Evolutionary conservation across 345 rosid species (phyloP).

Genomic region (Atalantia buxifolia): DNA sequence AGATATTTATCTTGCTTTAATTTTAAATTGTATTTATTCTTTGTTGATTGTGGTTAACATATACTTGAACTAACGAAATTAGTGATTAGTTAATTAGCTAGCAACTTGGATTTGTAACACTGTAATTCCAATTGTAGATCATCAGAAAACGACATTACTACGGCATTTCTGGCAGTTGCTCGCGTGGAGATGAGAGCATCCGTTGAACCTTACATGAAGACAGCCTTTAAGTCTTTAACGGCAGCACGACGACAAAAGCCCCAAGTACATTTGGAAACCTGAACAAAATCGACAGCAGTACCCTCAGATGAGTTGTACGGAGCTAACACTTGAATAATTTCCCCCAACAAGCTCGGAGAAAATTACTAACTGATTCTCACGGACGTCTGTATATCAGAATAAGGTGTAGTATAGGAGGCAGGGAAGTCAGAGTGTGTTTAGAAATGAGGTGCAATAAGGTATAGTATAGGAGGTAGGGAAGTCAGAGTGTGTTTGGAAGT

Average conservation of each 20-base stretch:
- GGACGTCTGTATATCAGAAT: constrained; percentile 56
- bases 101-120: too few species aligned
- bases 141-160: too few species aligned
- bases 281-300: background rate
- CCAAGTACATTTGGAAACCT: constrained; percentile 79
- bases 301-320: background rate
- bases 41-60: too few species aligned
- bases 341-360: constrained; percentile 73
- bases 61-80: too few species aligned
- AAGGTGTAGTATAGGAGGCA: constrained; percentile 40
- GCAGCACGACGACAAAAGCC: constrained; percentile 90
- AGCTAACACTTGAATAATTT: background rate
- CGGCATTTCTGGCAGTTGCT: constrained; percentile 25
- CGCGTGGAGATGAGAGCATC: constrained; percentile 16
- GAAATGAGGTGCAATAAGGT: too few species aligned
- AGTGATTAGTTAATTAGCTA: too few species aligned
- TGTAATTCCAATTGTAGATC: too few species aligned
- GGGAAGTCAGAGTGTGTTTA: too few species aligned
- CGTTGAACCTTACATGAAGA: constrained; percentile 55
- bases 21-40: too few species aligned
- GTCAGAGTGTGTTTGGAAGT: too few species aligned
- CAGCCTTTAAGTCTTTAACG: constrained; percentile 87
- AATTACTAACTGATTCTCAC: constrained; percentile 58
- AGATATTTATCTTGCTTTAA: too few species aligned
- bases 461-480: too few species aligned